Percentiles rank a stretch among this genome's conserved stretches.
Conservation (phyloP, 2,329 filamentous ascomycete genomes). For the Scopulariopsis brevicaulis region DNA sequence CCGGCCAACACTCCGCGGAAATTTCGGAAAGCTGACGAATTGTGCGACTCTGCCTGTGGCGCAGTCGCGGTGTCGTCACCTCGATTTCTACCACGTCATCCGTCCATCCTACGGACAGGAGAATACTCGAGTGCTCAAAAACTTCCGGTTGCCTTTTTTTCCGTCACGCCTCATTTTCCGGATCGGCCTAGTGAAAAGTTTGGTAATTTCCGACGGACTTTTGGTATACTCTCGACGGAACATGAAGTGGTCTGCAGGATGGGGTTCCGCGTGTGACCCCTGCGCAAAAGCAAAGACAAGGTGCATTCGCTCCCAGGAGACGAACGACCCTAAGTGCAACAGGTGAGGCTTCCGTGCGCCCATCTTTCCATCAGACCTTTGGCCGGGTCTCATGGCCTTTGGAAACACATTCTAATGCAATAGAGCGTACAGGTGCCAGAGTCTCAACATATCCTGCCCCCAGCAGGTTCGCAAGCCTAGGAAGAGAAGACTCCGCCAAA, state of each 20-base stretch:
- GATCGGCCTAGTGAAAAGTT: background rate
- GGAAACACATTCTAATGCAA: background rate
- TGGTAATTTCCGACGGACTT: background rate
- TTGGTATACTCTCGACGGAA: background rate
- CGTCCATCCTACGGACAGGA: background rate
- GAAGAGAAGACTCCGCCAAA: slow-evolving; percentile 6
- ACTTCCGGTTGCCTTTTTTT: background rate
- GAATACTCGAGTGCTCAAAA: background rate
- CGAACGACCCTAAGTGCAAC: slow-evolving; percentile 4
- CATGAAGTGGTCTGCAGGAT: slow-evolving; percentile 4
- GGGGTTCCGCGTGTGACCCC: slow-evolving; percentile 7
- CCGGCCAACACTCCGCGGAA: slow-evolving; percentile 2
- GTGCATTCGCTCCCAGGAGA: slow-evolving; percentile 6
- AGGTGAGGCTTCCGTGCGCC: slow-evolving; percentile 4
- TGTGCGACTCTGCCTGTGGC: background rate
- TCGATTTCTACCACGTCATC: background rate
- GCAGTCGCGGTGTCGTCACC: background rate
- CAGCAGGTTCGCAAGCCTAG: slow-evolving; percentile 8
- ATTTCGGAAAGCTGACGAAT: slow-evolving; percentile 3
- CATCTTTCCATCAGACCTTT: background rate
- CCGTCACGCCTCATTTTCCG: background rate
- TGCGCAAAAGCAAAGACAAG: slow-evolving; percentile 8
- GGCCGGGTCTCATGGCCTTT: background rate
- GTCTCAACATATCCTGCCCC: slow-evolving; percentile 6
- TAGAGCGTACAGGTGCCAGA: slow-evolving; percentile 6